These are phyloP conservation scores for Aspergillus nanangensis DNA, from an alignment of 495 filamentous ascomycete genomes.

Conservation along the genomic window DNA sequence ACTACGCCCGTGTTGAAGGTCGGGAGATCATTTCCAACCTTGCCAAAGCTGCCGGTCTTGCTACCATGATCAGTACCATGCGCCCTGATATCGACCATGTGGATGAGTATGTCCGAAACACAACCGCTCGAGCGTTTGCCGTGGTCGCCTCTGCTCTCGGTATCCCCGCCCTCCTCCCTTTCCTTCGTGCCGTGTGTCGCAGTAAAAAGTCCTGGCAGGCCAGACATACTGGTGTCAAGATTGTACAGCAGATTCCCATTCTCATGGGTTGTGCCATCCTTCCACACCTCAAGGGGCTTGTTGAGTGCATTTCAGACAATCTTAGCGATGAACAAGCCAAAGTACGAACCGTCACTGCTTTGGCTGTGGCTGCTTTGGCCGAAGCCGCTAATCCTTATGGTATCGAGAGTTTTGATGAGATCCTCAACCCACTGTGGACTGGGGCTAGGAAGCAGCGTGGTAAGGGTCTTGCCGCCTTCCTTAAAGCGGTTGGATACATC, in stretches of 20 bases:
- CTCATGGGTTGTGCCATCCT: constrained; percentile 97
- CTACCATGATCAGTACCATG: constrained; percentile 99
- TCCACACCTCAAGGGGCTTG: constrained; percentile 91
- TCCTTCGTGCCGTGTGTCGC: constrained; percentile 90
- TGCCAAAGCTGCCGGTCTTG: constrained; percentile 92
- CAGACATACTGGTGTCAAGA: constrained; percentile 98
- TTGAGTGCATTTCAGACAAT: constrained; percentile 94
- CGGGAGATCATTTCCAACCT: constrained; percentile 98
- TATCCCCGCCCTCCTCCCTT: constrained; percentile 91
- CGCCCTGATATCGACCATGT: constrained; percentile 97
- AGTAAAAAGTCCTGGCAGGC: constrained; percentile 99
- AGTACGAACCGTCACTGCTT: constrained; percentile 89
- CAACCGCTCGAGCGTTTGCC: constrained; percentile 94
- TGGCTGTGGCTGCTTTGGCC: constrained; percentile 92
- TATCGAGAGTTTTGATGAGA: constrained; percentile 98
- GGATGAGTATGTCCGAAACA: constrained; percentile 99
- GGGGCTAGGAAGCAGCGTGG: constrained; percentile 93
- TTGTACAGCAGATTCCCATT: constrained; percentile 99
- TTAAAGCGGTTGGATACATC: constrained; percentile 97
- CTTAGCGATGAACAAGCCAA: constrained; percentile 97
- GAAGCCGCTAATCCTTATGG: constrained; percentile 97
- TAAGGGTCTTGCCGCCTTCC: constrained; percentile 90
- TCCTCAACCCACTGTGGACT: constrained; percentile 95
- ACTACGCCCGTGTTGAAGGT: constrained; percentile 97
- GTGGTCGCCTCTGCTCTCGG: constrained; percentile 96